Evolutionary conservation across 2,329 filamentous ascomycete species (phyloP), one percentile per base, ranked within the genome.

Genomic region (Monosporascus sp.): DNA sequence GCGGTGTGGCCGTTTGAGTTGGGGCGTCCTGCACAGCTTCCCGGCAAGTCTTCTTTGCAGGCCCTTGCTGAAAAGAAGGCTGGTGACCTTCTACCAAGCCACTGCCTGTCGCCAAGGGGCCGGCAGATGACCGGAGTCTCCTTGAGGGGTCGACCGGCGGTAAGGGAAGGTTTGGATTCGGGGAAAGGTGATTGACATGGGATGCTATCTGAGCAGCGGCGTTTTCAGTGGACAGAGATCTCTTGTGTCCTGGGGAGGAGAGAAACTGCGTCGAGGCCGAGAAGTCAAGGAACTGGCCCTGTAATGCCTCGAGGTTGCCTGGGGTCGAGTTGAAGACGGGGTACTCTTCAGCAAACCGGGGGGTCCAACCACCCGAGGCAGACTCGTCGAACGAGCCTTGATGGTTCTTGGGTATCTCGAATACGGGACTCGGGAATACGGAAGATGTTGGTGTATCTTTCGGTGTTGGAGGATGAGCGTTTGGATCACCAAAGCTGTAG

Each of bases 311-410:
- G 51, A 84, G 71, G 63, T 83, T 81, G 47, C 80, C 82, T 17
- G 82, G 82, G 8, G 82, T 84, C n/a, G 77, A 72, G 69, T 83
- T 82, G 72, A 85, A 85, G 62, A 85, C 81, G 57, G 82, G 83
- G 62, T 83, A 85, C 58, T 85, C 82, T 64, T 85, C 81, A 58
- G 82, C 81, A 71, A 84, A 85, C 53, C 75, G 76, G 65, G 82
- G 82, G 45, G 82, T 85, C 77, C 79, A 82, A 59, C 75, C 74
- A 59, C 73, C 72, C 50, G 74, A 66, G 58, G 70, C 69, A 52
- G 75, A 66, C 56, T 80, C 75, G 68, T 78, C 70, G 59, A 78
- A 75, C 52, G 70, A 73, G 54, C 71, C 71, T 57, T 73, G 73
- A 60, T 68, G 73, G 52, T 71, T 69, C 65, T 74, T 79, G 45